Evolutionary conservation across 1,284 basidiomycete species (phyloP), one percentile per base, ranked within the genome.

Genomic region (Hortiboletus rubellus): DNA sequence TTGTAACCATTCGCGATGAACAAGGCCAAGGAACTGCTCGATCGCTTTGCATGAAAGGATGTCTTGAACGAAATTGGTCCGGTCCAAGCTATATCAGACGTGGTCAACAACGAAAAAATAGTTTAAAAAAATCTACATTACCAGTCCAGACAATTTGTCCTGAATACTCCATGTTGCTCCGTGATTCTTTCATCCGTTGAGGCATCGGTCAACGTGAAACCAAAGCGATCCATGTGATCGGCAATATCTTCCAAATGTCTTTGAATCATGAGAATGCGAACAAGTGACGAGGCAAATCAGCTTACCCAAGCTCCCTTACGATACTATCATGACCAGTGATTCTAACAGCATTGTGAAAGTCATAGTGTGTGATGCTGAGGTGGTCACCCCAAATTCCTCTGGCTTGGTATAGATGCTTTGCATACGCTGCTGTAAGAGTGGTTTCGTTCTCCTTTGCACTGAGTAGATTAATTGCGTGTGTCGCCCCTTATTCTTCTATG

Each of bases 1-100:
- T 46, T 82, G 80, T n/a, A 85, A 71, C 89, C 90, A 92, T 70
- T 91, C 89, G 10, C 82, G 81, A 45, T 85, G 84, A 51, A 88
- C 82, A 36, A 89, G 82, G 48, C 78, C 68, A 37, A 92, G 79
- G 64, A 88, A 92, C 63, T 90, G 85, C 63, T 92, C 87, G 12
- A 96, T 77, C 0, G 86, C 84, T 34, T 82, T 82, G 6, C 87
- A 83, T 2, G 93, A 95, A 42, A 97, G 77, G 59, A 96, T 92
- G 66, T 98, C 96, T 74, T 98, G 91, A 1, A 98, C 86, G 63
- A 97, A 97, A 71, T 99, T 99, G n/a, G 97, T 99, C 40, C 97
- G 87, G 70, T 98, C 96, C 60, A 98, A 77, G 72, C 94, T 96
- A 63, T 59, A 58, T 52, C 44, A 46, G 44, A 49, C 56, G 48